phyloP scores from a whole-genome alignment of 2,329 filamentous ascomycete species.

The Monosporascus cannonballus region DNA sequence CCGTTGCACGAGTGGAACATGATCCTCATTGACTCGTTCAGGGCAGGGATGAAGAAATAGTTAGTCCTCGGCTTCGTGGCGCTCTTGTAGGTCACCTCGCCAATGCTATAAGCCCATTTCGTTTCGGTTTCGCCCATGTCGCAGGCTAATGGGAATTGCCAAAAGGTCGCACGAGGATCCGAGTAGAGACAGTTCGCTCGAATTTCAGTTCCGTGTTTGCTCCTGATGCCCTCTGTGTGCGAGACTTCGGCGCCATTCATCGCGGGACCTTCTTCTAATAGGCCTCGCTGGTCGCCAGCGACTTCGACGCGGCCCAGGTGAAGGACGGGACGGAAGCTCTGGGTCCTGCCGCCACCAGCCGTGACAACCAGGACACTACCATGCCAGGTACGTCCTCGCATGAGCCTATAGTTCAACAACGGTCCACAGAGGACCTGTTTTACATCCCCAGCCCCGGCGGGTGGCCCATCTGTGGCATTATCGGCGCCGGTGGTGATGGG shows the following conservation, averaged over 20 bases:
- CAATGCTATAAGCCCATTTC: slow-evolving; percentile 73
- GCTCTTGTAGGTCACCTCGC: slow-evolving; percentile 56
- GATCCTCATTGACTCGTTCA: slow-evolving; percentile 85
- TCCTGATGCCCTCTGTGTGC: slow-evolving; percentile 34
- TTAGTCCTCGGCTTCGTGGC: slow-evolving; percentile 52
- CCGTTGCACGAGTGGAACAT: slow-evolving; percentile 99
- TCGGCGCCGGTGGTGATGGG: slow-evolving; percentile 44
- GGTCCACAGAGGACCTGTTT: slow-evolving; percentile 65
- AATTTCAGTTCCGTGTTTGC: slow-evolving; percentile 35
- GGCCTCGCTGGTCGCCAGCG: slow-evolving; percentile 16
- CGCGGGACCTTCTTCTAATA: slow-evolving; percentile 23
- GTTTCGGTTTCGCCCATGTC: slow-evolving; percentile 66
- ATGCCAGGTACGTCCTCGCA: slow-evolving; percentile 65
- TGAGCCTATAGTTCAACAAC: slow-evolving; percentile 71
- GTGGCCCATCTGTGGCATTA: slow-evolving; percentile 25
- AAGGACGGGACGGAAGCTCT: slow-evolving; percentile 54
- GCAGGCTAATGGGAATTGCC: slow-evolving; percentile 79
- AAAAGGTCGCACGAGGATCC: slow-evolving; percentile 72
- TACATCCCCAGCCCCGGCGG: slow-evolving; percentile 31
- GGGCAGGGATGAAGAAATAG: slow-evolving; percentile 79
- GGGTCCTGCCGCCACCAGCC: slow-evolving; percentile 58
- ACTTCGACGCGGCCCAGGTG: slow-evolving; percentile 38
- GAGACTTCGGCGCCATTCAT: slow-evolving; percentile 20
- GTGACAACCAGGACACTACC: slow-evolving; percentile 84
- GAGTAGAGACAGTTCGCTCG: slow-evolving; percentile 57